phyloP scores from a whole-genome alignment of 2,329 filamentous ascomycete genomes.

The Remersonia thermophila region DNA sequence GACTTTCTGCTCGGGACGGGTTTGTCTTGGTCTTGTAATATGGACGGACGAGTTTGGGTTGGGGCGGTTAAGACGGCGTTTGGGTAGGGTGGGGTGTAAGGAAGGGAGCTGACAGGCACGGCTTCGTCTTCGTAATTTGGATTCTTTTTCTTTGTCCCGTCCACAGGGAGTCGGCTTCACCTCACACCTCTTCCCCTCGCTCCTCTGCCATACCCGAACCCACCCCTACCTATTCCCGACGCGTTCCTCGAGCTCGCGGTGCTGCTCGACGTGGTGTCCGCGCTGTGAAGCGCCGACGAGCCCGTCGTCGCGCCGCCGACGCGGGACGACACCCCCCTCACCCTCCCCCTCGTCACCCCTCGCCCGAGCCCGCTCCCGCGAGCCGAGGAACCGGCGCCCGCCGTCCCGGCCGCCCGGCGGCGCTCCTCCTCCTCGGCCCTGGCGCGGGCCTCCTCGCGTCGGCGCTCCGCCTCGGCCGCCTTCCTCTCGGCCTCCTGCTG shows the following conservation, averaged over 20 bases:
- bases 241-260: conserved; percentile 22
- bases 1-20: neutral
- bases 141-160: no score
- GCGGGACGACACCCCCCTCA: conserved; percentile 5
- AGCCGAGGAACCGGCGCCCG: conserved; percentile 18
- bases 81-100: no score
- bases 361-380: conserved; percentile 6
- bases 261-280: conserved; percentile 19
- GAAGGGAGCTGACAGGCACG: no score
- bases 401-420: conserved; percentile 27
- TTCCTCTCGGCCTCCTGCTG: conserved; percentile 68
- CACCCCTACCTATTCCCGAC: conserved; percentile 32
- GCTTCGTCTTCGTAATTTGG: neutral
- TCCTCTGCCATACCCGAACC: conserved; percentile 36
- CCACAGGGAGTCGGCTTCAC: neutral
- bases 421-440: conserved; percentile 50
- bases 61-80: no score
- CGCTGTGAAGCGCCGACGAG: no score
- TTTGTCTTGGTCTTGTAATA: no score
- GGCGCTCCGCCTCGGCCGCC: conserved; percentile 65
- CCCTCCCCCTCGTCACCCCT: conserved; percentile 13
- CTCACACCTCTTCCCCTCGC: conserved; percentile 30
- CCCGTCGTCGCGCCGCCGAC: conserved; percentile 9
- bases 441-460: conserved; percentile 56
- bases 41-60: neutral